A percentile compares a stretch with the other conserved stretches of the same genome.
phyloP scores from a whole-genome alignment of 192 early-diverging fungal species.

The Linnemannia zychae region DNA sequence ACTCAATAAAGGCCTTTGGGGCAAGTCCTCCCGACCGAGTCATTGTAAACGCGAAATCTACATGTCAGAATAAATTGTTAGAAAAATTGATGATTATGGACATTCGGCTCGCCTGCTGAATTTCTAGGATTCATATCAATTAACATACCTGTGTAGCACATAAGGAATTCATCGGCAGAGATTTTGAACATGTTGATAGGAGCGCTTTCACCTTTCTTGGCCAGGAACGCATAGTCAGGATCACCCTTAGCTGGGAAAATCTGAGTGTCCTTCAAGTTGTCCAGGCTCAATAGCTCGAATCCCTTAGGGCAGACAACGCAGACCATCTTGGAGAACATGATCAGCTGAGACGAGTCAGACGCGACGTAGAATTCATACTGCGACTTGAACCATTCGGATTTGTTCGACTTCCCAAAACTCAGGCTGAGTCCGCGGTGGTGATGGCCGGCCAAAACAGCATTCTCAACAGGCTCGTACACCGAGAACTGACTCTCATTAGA shows the following conservation, averaged over 20 bases:
- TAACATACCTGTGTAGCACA: conserved; percentile 89
- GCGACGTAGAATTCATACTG: conserved; percentile 93
- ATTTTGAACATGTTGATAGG: conserved; percentile 90
- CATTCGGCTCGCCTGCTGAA: not conserved
- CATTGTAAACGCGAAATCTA: conserved; percentile 93
- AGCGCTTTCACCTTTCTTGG: conserved; percentile 76
- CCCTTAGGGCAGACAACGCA: conserved; percentile 87
- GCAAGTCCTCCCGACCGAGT: conserved; percentile 78
- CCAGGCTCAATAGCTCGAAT: conserved; percentile 91
- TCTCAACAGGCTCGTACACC: conserved; percentile 27
- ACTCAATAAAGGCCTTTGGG: conserved; percentile 82
- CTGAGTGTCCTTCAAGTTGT: conserved; percentile 80
- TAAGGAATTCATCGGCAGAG: conserved; percentile 72
- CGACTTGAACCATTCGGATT: conserved; percentile 30
- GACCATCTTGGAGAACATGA: conserved; percentile 84
- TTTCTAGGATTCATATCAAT: not conserved
- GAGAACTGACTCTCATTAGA: conserved; percentile 22
- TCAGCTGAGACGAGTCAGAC: conserved; percentile 83
- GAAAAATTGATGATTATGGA: not conserved
- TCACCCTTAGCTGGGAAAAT: conserved; percentile 86
- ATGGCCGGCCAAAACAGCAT: conserved; percentile 14
- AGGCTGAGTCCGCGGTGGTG: conserved; percentile 11
- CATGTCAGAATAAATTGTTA: not conserved
- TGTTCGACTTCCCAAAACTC: conserved; percentile 24
- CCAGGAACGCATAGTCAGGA: conserved; percentile 79